phyloP scores from a whole-genome alignment of 371 early-diverging fungal genomes.

The Rhizopus microsporus region DNA sequence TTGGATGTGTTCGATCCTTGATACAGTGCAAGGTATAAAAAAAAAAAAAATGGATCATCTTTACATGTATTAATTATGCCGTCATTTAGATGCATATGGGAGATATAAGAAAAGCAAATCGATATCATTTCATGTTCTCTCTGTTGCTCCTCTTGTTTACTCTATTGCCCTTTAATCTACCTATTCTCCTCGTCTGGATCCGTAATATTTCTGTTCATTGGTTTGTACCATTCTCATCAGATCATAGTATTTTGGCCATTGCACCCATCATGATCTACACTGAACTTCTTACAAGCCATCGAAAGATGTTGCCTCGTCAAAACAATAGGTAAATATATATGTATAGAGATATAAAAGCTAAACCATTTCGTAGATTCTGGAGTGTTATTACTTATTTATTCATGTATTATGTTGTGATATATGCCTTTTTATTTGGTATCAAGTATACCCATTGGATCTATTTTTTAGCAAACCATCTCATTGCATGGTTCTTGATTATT shows the following conservation, averaged over 20 bases:
- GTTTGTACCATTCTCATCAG: constrained; percentile 62
- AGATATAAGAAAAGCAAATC: constrained; percentile 39
- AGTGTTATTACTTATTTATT: constrained; percentile 33
- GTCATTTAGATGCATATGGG: constrained; percentile 11
- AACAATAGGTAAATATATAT: constrained; percentile 41
- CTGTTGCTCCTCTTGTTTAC: constrained; percentile 60
- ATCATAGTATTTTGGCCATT: constrained; percentile 59
- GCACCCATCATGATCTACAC: constrained; percentile 61
- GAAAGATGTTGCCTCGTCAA: constrained; percentile 46
- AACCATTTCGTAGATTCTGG: constrained; percentile 25
- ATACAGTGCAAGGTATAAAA: constrained; percentile 27
- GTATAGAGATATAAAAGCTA: neutral
- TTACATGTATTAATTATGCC: neutral
- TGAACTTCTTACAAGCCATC: constrained; percentile 46
- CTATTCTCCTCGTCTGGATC: constrained; percentile 65
- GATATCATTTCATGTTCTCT: constrained; percentile 63
- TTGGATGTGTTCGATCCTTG: constrained; percentile 63
- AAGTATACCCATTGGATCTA: constrained; percentile 54
- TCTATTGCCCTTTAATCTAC: constrained; percentile 59
- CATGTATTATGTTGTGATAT: constrained; percentile 38
- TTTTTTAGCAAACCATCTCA: constrained; percentile 42
- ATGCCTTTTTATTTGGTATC: constrained; percentile 50
- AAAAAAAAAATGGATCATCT: constrained; percentile 41
- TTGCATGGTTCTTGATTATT: constrained; percentile 45
- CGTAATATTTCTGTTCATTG: constrained; percentile 65